Base-by-base conservation (phyloP, 2,329 filamentous ascomycete genomes). In the Seiridium unicorne region DNA sequence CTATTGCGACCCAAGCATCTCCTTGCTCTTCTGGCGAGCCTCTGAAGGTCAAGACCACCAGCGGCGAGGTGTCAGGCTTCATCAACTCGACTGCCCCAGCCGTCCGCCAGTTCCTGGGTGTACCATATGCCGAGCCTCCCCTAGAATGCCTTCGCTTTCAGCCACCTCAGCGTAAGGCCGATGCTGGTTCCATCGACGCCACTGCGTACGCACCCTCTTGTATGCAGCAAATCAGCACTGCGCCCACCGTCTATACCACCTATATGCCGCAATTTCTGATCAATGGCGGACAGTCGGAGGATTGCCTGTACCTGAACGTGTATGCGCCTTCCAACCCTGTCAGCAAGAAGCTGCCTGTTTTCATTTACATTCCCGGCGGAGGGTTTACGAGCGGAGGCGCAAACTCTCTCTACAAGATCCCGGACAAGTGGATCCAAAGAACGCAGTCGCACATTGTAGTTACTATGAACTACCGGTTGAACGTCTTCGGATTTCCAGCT, bases 361-460 rank as follows among this genome's bases (percentile, higher is more conserved):
- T 61, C 31, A 61, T 61, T 13, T 61, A 57, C 32, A 54, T 61
- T 4, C 56, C 49, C 2, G 60, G 60, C 1, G 60, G 60, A 0
- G 56, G 51, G 1, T 46, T 58, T 8, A 54, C 53, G 5, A 54
- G 36, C 4, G 60, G 60, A 9, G 60, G 60, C 31, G 42, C 55
- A 5, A 51, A 59, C 26, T 54, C 57, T 3, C 31, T 48, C 3
- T 61, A 61, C 40, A 57, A 61, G 51, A 57, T 61, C n/a, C 60
- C 60, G 13, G 60, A 58, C 35, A 49, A 53, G 44, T 61, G 60
- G 60, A 55, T 61, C 31, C 8, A 59, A 11, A 34, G 56, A n/a
- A 61, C 38, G 18, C 60, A 61, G 32, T 44, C 44, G 3, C 60
- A 61, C 42, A 59, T 61, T 10, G 60, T 61, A 13, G 18, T 61